Base-by-base conservation (phyloP, 495 filamentous ascomycete genomes). In the Hypoxylon fragiforme region DNA sequence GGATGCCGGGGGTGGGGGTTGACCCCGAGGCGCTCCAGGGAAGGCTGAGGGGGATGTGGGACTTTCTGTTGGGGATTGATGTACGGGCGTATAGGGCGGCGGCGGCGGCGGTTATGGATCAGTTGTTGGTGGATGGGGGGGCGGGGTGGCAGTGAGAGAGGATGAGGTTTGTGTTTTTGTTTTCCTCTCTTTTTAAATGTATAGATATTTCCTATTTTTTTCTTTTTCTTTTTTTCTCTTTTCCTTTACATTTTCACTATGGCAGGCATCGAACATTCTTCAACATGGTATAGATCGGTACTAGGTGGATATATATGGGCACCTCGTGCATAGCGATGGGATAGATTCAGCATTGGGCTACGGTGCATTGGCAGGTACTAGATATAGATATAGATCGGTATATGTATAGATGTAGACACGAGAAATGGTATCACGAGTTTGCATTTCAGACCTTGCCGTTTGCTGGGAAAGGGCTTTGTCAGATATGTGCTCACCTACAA, bases 51-150 rank as follows among this genome's bases (percentile, higher is more conserved):
- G 30, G 56, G 2, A 59, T 59, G 15, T 67, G 55, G 42, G 52
- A 59, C 1, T 38, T 62, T 11, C 31, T 67, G 9, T 42, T 56
- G 16, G 38, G 54, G 7, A 38, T 49, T 0, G 55, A 55, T 3
- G 44, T 53, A 5, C 50, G 64, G 11, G 47, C 45, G 2, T 38
- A 39, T 4, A 37, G 45, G 7, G 39, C 49, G 19, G 21, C 60
- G 12, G 64, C 64, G 8, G 32, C 32, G 12, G 44, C 21, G 11
- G 22, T 67, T 6, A 67, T 67, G 64, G 57, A 67, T 31, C 57
- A 56, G 47, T 20, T 60, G 12, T 7, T 60, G 2, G 50, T 32
- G 11, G 28, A 13, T 3, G 50, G 14, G 1, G 1, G 15, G 31
- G n/a, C 31, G 9, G 7, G 8, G 34, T 37, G 13, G n/a, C 3